Percentiles rank a stretch among this genome's conserved stretches.
Evolutionary conservation across 2,329 filamentous ascomycete genomes (phyloP).

Genomic region (Elsinoe australis): DNA sequence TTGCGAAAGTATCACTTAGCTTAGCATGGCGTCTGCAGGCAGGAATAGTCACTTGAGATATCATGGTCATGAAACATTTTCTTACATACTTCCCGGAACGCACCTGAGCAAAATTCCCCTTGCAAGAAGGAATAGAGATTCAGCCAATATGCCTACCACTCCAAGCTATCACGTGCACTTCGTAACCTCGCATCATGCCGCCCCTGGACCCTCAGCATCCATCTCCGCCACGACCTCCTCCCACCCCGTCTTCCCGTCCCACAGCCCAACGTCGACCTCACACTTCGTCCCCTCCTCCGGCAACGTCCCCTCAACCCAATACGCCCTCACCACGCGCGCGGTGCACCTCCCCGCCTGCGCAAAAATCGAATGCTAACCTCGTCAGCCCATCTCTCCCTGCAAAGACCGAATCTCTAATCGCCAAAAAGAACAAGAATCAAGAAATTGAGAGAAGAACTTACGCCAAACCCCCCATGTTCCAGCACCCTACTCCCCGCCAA

Average conservation of each 20-base stretch:
- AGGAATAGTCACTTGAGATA: too few relatives aligned
- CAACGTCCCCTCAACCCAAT: not conserved
- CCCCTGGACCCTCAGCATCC: too few relatives aligned
- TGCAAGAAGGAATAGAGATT: too few relatives aligned
- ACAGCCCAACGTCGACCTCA: slow-evolving; percentile 20
- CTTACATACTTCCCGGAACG: too few relatives aligned
- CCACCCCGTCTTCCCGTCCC: slow-evolving; percentile 23
- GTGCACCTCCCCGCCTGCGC: not conserved
- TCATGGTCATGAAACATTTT: too few relatives aligned
- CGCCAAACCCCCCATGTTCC: slow-evolving; percentile 29
- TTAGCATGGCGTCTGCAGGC: too few relatives aligned
- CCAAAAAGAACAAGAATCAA: not conserved
- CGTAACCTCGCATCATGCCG: too few relatives aligned
- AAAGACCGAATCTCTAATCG: not conserved
- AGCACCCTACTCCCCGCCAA: slow-evolving; percentile 36
- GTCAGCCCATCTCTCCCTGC: not conserved
- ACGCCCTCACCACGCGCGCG: not conserved
- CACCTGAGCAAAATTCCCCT: too few relatives aligned
- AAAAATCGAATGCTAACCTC: not conserved
- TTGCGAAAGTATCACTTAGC: too few relatives aligned
- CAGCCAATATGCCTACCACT: too few relatives aligned
- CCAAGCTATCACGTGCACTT: too few relatives aligned
- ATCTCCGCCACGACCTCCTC: slow-evolving; percentile 25
- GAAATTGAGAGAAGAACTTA: not conserved
- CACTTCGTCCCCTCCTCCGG: slow-evolving; percentile 17